A percentile compares a stretch with the other conserved stretches of the same genome.
Conservation (phyloP, 2,329 filamentous ascomycete genomes). For the Pestalotiopsis sp. region DNA sequence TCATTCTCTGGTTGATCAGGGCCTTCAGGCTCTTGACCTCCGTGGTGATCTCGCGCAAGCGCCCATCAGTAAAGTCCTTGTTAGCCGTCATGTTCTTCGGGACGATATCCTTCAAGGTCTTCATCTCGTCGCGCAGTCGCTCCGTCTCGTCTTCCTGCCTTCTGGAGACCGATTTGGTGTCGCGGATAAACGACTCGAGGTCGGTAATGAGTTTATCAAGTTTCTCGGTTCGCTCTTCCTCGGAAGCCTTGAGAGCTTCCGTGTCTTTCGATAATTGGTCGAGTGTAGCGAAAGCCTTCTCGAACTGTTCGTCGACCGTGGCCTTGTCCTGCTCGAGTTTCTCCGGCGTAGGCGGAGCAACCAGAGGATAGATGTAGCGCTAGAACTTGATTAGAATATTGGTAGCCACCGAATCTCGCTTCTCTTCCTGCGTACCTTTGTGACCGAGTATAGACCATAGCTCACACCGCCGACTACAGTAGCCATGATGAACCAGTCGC, state of each 20-base stretch:
- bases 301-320: conserved; percentile 89
- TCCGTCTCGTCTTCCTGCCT: conserved; percentile 86
- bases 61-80: conserved; percentile 78
- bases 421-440: conserved; percentile 64
- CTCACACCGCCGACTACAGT: conserved; percentile 89
- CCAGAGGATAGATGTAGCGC: conserved; percentile 89
- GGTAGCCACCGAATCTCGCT: neutral
- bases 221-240: conserved; percentile 80
- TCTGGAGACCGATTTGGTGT: conserved; percentile 80
- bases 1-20: conserved; percentile 70
- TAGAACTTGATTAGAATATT: conserved; percentile 38
- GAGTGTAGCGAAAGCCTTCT: conserved; percentile 85
- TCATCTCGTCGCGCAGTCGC: conserved; percentile 84
- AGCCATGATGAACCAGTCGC: conserved; percentile 99
- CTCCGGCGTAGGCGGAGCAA: conserved; percentile 90
- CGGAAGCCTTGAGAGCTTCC: conserved; percentile 81
- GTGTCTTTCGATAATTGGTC: conserved; percentile 94
- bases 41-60: conserved; percentile 80
- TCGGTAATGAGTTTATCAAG: conserved; percentile 82
- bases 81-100: conserved; percentile 88
- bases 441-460: conserved; percentile 85
- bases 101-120: conserved; percentile 79
- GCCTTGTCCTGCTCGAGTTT: conserved; percentile 94
- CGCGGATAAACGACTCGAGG: conserved; percentile 79
- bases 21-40: conserved; percentile 94